A percentile compares a stretch with the other conserved stretches of the same genome.
These are phyloP conservation scores for Cryoendolithus antarcticus DNA, from an alignment of 2,329 filamentous ascomycete species.

Conservation along the genomic window DNA sequence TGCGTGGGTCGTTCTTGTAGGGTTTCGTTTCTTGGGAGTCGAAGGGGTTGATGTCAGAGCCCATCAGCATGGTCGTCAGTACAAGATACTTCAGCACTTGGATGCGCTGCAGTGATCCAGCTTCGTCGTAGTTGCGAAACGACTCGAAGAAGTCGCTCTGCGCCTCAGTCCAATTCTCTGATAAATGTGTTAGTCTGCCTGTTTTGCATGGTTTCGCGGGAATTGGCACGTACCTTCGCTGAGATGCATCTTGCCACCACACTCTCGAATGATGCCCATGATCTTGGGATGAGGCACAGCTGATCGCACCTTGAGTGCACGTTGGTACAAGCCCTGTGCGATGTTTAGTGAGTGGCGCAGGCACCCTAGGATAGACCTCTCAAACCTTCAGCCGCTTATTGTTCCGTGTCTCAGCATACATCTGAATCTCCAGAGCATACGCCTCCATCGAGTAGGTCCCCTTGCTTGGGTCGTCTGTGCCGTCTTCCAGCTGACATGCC, in stretches of 20 bases:
- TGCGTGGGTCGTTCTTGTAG: slow-evolving; percentile 89
- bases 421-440: slow-evolving; percentile 94
- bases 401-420: slow-evolving; percentile 93
- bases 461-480: slow-evolving; percentile 82
- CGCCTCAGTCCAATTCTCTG: slow-evolving; percentile 93
- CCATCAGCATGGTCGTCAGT: slow-evolving; percentile 95
- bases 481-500: slow-evolving; percentile 77
- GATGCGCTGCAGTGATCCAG: slow-evolving; percentile 87
- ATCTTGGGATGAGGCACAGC: slow-evolving; percentile 97
- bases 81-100: slow-evolving; percentile 96
- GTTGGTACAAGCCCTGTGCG: slow-evolving; percentile 62
- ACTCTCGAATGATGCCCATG: slow-evolving; percentile 97
- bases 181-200: slow-evolving; percentile 11
- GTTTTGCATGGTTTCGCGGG: slow-evolving; percentile 7
- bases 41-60: slow-evolving; percentile 96
- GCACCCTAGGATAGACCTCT: slow-evolving; percentile 9
- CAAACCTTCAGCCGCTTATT: slow-evolving; percentile 83
- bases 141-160: slow-evolving; percentile 98
- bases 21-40: slow-evolving; percentile 99
- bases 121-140: slow-evolving; percentile 97
- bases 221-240: slow-evolving; percentile 52
- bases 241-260: slow-evolving; percentile 99
- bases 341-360: slow-evolving; percentile 2
- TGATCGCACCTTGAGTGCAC: slow-evolving; percentile 83
- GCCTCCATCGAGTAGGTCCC: slow-evolving; percentile 93